These are phyloP conservation scores for Pseudogymnoascus sp. DNA, from an alignment of 2,329 filamentous ascomycete genomes.

Conservation along the genomic window DNA sequence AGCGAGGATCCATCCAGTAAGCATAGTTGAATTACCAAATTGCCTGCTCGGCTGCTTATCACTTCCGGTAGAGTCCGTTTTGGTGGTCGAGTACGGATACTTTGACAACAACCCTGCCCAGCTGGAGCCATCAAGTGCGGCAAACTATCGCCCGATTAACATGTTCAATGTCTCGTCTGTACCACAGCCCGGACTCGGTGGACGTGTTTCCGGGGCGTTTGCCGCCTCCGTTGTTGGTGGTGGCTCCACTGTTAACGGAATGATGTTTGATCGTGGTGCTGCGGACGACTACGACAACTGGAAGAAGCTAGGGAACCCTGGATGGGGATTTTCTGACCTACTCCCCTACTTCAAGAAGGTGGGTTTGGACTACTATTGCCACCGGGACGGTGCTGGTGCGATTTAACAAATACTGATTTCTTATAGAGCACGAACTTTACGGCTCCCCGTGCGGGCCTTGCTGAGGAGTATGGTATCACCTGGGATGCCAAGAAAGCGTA, in stretches of 20 bases:
- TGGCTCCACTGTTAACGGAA: slow-evolving; percentile 32
- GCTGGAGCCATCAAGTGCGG: neutral
- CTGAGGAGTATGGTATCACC: slow-evolving; percentile 28
- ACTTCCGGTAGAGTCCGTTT: neutral
- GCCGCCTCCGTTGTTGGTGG: slow-evolving; percentile 26
- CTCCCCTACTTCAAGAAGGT: slow-evolving; percentile 35
- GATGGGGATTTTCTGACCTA: slow-evolving; percentile 35
- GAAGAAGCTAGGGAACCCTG: slow-evolving; percentile 36
- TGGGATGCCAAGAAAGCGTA: slow-evolving; percentile 27
- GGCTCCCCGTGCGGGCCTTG: slow-evolving; percentile 24
- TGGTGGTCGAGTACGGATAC: slow-evolving; percentile 6
- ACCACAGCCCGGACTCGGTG: slow-evolving; percentile 7
- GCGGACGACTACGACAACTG: slow-evolving; percentile 36
- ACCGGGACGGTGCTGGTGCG: neutral
- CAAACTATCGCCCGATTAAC: neutral
- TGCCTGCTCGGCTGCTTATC: neutral
- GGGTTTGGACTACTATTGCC: slow-evolving; percentile 12
- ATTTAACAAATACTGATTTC: neutral
- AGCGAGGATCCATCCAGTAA: slow-evolving; percentile 27
- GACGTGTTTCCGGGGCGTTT: neutral
- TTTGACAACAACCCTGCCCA: neutral
- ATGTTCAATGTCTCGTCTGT: slow-evolving; percentile 9
- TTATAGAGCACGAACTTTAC: slow-evolving; percentile 30
- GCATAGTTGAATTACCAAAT: neutral
- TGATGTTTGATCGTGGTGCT: slow-evolving; percentile 31